Conservation (phyloP, 352 stramenopile species). For the Phytophthora constricta region DNA sequence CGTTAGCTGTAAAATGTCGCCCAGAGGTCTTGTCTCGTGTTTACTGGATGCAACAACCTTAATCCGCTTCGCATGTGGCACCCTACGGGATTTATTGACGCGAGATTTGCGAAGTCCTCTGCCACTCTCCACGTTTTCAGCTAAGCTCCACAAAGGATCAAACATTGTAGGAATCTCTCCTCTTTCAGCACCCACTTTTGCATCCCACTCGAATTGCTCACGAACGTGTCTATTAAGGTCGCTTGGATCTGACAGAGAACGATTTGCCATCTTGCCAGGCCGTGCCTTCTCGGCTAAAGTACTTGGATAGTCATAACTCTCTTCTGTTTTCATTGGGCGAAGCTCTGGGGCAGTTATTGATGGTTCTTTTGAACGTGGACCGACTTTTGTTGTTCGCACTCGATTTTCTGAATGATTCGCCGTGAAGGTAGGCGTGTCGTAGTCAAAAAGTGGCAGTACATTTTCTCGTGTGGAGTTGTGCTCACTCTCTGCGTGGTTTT, state of each 20-base stretch:
- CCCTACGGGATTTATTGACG: slow-evolving; percentile 7
- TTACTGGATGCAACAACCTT: slow-evolving; percentile 21
- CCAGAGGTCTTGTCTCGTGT: slow-evolving; percentile 20
- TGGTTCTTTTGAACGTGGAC: too few relatives aligned
- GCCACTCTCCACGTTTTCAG: background rate
- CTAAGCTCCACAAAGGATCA: slow-evolving; percentile 15
- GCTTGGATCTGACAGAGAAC: too few relatives aligned
- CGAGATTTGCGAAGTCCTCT: background rate
- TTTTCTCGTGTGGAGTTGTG: background rate
- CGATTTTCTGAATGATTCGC: too few relatives aligned
- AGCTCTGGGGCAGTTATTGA: too few relatives aligned
- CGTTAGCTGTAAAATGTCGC: slow-evolving; percentile 30
- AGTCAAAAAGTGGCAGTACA: slow-evolving; percentile 33
- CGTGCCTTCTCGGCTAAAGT: too few relatives aligned
- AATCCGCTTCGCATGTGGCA: slow-evolving; percentile 3
- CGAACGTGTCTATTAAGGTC: too few relatives aligned
- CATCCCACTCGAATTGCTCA: background rate
- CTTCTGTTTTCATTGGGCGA: too few relatives aligned
- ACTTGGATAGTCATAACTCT: too few relatives aligned
- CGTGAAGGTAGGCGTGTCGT: too few relatives aligned
- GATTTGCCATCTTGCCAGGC: too few relatives aligned
- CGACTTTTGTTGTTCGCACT: too few relatives aligned
- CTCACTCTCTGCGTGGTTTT: background rate
- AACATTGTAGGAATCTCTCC: slow-evolving; percentile 1
- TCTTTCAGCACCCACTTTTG: background rate